A percentile compares a stretch with the other conserved stretches of the same genome.
Conservation (phyloP, 129 eudicot species). For the Centaurea solstitialis region DNA sequence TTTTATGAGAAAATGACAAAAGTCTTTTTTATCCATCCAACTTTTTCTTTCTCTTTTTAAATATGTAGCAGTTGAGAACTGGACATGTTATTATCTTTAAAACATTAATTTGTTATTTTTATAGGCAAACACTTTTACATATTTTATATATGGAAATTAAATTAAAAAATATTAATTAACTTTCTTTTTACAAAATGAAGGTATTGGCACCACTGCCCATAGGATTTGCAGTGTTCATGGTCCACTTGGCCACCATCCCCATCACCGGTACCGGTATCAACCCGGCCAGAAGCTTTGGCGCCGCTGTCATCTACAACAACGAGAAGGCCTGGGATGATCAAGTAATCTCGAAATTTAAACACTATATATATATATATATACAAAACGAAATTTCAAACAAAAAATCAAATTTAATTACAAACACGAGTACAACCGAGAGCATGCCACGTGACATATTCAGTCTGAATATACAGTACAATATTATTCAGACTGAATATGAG, state of each 20-base stretch:
- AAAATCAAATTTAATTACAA: no score
- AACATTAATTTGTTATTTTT: background rate
- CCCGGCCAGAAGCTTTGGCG: slow-evolving; percentile 68
- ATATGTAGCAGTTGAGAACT: slow-evolving; percentile 26
- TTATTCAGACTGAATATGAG: no score
- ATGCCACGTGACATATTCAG: no score
- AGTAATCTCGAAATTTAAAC: slow-evolving; percentile 16
- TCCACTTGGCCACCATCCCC: slow-evolving; percentile 64
- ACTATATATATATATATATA: no score
- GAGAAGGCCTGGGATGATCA: slow-evolving; percentile 68
- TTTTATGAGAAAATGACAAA: slow-evolving; percentile 35
- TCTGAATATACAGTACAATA: no score
- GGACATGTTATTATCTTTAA: slow-evolving; percentile 25
- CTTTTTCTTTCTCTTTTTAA: background rate
- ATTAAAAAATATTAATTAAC: background rate
- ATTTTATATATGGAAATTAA: background rate
- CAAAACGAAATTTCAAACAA: no score
- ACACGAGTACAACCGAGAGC: no score
- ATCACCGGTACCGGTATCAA: slow-evolving; percentile 66
- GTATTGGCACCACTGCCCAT: slow-evolving; percentile 74
- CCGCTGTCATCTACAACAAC: slow-evolving; percentile 57
- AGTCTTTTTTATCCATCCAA: slow-evolving; percentile 11
- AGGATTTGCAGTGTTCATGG: slow-evolving; percentile 70
- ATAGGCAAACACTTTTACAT: background rate
- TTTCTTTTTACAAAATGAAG: slow-evolving; percentile 17